Percentiles rank a stretch among this genome's conserved stretches.
Conservation (phyloP, 2,329 filamentous ascomycete species). For the Fusarium armeniacum region DNA sequence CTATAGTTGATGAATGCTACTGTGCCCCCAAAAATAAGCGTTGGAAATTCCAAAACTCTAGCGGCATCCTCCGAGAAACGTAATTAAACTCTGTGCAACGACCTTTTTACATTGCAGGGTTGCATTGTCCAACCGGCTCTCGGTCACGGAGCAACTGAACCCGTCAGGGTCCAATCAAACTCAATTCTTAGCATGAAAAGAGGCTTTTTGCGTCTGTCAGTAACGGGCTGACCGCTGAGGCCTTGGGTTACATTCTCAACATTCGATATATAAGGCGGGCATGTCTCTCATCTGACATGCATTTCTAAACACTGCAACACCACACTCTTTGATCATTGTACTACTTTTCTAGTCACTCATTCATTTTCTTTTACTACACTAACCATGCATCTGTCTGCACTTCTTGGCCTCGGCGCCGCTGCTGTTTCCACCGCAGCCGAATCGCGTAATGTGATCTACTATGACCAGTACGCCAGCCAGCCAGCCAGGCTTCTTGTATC, state of each 20-base stretch:
- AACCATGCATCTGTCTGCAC: slow-evolving; percentile 12
- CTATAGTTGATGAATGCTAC: not conserved
- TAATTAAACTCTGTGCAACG: slow-evolving; percentile 25
- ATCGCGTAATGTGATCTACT: slow-evolving; percentile 59
- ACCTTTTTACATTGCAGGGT: not conserved
- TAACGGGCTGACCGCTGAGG: not conserved
- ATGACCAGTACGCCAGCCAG: slow-evolving; percentile 59
- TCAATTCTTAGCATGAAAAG: slow-evolving; percentile 5
- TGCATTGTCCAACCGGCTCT: not conserved
- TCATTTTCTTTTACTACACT: not conserved
- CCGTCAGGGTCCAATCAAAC: slow-evolving; percentile 22
- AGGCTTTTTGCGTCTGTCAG: not conserved
- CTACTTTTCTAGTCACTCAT: slow-evolving; percentile 6
- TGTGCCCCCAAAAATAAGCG: not conserved
- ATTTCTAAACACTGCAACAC: not conserved
- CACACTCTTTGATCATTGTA: not conserved
- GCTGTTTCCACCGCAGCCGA: slow-evolving; percentile 28
- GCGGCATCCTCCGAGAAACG: not conserved
- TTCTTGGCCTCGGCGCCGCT: slow-evolving; percentile 2
- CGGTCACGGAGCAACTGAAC: not conserved
- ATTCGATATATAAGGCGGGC: not conserved
- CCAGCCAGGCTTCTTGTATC: not conserved
- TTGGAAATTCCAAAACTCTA: slow-evolving; percentile 7
- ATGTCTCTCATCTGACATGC: not conserved
- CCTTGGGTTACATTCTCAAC: not conserved